phyloP scores from a whole-genome alignment of 2,329 filamentous ascomycete species.

The Cordyceps javanica region DNA sequence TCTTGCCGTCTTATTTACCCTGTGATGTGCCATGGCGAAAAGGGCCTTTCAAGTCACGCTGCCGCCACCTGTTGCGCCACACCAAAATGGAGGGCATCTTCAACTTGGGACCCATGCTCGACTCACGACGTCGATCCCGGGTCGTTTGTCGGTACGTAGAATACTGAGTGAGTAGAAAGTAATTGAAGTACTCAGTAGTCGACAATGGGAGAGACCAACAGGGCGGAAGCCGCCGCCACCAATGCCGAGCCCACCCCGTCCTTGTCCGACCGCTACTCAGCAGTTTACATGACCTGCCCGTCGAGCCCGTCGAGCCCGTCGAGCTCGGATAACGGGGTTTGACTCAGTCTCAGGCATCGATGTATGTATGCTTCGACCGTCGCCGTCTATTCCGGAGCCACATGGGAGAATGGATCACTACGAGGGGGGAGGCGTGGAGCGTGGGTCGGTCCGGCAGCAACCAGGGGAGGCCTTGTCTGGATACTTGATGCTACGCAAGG shows the following conservation, averaged over 20 bases:
- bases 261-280: neutral
- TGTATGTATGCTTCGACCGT: neutral
- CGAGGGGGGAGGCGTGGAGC: neutral
- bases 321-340: neutral
- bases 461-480: too few species aligned
- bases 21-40: neutral
- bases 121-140: neutral
- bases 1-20: neutral
- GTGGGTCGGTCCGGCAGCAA: neutral
- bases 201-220: neutral
- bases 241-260: neutral
- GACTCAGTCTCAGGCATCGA: neutral
- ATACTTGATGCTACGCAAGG: neutral
- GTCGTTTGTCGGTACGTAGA: too few species aligned
- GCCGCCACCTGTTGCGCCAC: neutral
- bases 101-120: neutral
- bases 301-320: too few species aligned
- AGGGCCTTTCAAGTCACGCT: neutral
- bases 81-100: neutral
- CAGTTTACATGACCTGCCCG: too few species aligned
- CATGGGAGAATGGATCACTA: neutral
- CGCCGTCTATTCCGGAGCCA: neutral
- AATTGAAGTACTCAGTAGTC: neutral
- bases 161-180: neutral
- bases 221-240: neutral